Base-by-base conservation (phyloP, 441 rosid species). In the Aleurites moluccanus region DNA sequence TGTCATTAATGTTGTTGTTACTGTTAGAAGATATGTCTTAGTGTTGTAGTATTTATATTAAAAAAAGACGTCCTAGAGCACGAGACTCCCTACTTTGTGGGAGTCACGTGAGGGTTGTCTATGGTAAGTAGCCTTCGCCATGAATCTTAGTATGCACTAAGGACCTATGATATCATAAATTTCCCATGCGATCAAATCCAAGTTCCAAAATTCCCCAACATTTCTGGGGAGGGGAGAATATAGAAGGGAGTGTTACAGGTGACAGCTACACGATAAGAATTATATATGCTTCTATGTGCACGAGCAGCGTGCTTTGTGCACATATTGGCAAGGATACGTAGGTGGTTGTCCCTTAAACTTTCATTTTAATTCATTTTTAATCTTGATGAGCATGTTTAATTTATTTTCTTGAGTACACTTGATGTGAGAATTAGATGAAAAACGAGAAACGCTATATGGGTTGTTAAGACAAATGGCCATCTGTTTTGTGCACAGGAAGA, bases 401-500 rank as follows among this genome's bases (percentile, higher is more conserved):
- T 35, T 16, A 7, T 14, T 62, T 35, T 33, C 13, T 16, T 33
- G 4, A 16, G 2, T 23, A 62, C 20, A 33, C 11, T 33, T 33
- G 8, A 25, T 57, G 15, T 57, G 15, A 23, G 16, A 57, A 57
- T 25, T 23, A 57, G 16, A 57, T 57, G 14, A 11, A 23, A 2
- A 3, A 57, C 11, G 11, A 23, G 62, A 27, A 27, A 5, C 25
- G 3, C 9, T 45, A n/a, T 7, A 15, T 14, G 55, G 21, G 28
- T 45, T 21, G 1, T 25, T 7, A 45, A 67, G 11, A 14, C n/a
- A 25, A 20, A 25, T 44, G 23, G 10, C 3, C 28, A 27, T 14
- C 35, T 60, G n/a, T 64, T 75, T 30, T 49, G 28, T 72, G 62
- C 10, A 28, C 49, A 74, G 79, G 75, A 45, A 30, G 25, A 44